These are phyloP conservation scores for Mucor lusitanicus DNA, from an alignment of 371 early-diverging fungal genomes.

Conservation along the genomic window DNA sequence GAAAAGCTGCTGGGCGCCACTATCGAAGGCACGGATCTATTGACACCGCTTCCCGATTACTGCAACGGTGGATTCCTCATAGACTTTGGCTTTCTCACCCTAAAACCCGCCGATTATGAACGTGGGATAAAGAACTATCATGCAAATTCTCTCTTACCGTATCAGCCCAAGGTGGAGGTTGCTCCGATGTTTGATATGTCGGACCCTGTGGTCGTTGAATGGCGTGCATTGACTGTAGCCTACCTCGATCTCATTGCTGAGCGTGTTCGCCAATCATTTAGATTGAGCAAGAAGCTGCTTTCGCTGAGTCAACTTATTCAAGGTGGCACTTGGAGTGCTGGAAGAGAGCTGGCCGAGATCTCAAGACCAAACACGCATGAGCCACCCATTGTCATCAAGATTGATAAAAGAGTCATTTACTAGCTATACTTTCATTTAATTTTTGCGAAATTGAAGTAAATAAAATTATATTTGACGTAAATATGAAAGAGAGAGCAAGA, in stretches of 20 bases:
- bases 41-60: conserved; percentile 94
- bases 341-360: conserved; percentile 84
- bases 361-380: conserved; percentile 81
- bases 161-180: conserved; percentile 50
- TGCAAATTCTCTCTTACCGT: conserved; percentile 41
- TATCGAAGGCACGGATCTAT: conserved; percentile 65
- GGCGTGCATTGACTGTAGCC: conserved; percentile 90
- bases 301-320: conserved; percentile 86
- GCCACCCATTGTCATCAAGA: conserved; percentile 84
- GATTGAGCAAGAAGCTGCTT: conserved; percentile 58
- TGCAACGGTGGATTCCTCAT: conserved; percentile 68
- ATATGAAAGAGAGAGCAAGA: neutral
- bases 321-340: conserved; percentile 90
- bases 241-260: conserved; percentile 80
- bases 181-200: conserved; percentile 77
- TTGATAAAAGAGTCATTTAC: conserved; percentile 26
- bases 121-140: conserved; percentile 51
- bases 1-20: conserved; percentile 62
- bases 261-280: conserved; percentile 64
- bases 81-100: conserved; percentile 46
- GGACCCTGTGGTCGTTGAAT: conserved; percentile 89
- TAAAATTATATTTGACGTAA: neutral
- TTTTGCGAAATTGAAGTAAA: too few species aligned
- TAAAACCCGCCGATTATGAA: conserved; percentile 45
- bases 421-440: conserved; percentile 5